Evolutionary conservation across 1,139 yeast species (phyloP).

Genomic region (Blastobotrys ciferrii): DNA sequence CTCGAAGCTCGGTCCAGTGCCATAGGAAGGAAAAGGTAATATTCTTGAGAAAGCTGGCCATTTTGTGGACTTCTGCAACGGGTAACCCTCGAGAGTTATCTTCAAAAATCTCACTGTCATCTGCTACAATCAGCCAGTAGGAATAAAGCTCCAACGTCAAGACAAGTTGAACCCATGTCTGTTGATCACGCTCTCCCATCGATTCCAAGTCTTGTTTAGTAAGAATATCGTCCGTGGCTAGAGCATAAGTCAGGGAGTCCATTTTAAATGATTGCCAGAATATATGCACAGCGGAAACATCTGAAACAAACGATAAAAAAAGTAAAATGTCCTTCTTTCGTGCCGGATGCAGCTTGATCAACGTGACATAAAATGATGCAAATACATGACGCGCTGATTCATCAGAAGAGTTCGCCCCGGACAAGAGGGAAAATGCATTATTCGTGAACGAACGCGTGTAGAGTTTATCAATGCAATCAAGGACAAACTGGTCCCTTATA

Average conservation of each 20-base stretch:
- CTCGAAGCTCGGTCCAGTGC: conserved; percentile 31
- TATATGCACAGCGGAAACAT: conserved; percentile 25
- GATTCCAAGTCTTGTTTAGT: not conserved
- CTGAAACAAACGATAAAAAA: conserved; percentile 28
- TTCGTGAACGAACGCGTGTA: conserved; percentile 17
- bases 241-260: conserved; percentile 11
- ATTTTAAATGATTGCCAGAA: conserved; percentile 27
- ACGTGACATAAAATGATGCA: conserved; percentile 25
- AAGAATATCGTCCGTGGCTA: conserved; percentile 2
- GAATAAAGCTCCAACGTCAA: conserved; percentile 53
- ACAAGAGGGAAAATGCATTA: conserved; percentile 14
- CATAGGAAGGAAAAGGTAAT: conserved; percentile 58
- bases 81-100: conserved; percentile 40
- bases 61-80: conserved; percentile 44
- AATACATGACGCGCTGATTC: conserved; percentile 15
- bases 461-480: conserved; percentile 11
- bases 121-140: conserved; percentile 61
- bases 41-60: conserved; percentile 52
- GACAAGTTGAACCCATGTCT: conserved; percentile 30
- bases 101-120: conserved; percentile 57
- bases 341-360: conserved; percentile 27
- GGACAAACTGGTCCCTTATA: conserved; percentile 7
- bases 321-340: conserved; percentile 29
- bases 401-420: conserved; percentile 2
- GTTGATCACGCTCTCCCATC: conserved; percentile 7